Evolutionary conservation across 768 basidiomycete species (phyloP), one percentile per base, ranked within the genome.

Genomic region (Goffeauzyma gilvescens): DNA sequence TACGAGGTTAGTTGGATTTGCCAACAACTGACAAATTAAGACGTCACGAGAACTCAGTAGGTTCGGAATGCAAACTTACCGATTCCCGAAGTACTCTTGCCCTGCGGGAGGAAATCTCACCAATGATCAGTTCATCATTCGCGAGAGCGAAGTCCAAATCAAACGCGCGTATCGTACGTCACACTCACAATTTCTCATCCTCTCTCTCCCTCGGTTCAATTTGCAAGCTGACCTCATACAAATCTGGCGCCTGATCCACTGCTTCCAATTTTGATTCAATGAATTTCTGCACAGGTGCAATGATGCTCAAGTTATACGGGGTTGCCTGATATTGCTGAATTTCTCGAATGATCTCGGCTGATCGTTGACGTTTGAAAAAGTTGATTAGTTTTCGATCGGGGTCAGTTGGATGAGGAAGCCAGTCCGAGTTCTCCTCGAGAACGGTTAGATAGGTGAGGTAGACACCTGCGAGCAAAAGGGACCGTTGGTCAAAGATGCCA

Each of bases 381-480:
- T 96, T 95, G 66, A 96, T 78, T 50, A 90, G 68, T 43, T 51
- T 54, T 27, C 25, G 22, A 22, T 44, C 22, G 13, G 10, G 41
- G 28, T 34, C 44, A 6, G 51, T 32, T 4, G 51, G 47, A 5
- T 43, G 31, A 5, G 48, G 42, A 6, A 93, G 68, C 52, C 71
- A 75, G 67, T 96, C 84, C 38, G 80, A 79, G 57, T 84, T 86
- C 7, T 95, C 93, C 65, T 93, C 85, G 59, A 93, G 90, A 65
- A 96, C 95, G n/a, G 87, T 89, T 48, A 96, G 69, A 6, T 81
- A 84, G 5, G 90, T 89, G 21, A 98, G 74, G 68, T 90, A 95
- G 42, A 95, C 81, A 55, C 93, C 90, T 93, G 53, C 0, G n/a
- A 8, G 13, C 43, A 34, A 34, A 0, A 22, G 20, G 32, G 43